Conservation (phyloP, 2,329 filamentous ascomycete species). For the Alternaria sp. region DNA sequence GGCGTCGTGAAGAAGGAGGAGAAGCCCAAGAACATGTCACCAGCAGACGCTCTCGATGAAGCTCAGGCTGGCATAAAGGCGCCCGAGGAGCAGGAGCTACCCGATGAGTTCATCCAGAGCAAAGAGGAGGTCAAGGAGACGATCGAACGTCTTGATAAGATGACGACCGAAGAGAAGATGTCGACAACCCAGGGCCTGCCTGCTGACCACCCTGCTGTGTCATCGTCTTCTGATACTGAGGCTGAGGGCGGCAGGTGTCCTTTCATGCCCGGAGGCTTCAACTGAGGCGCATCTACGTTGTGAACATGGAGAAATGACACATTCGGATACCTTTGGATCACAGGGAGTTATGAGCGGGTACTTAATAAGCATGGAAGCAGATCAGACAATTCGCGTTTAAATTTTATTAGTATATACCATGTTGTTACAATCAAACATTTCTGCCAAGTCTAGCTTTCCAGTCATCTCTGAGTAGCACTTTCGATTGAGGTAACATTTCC, state of each 20-base stretch:
- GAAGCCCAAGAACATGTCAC: slow-evolving; percentile 44
- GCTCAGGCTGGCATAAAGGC: slow-evolving; percentile 17
- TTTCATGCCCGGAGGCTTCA: slow-evolving; percentile 10
- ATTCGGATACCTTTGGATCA: neutral
- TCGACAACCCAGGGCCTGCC: slow-evolving; percentile 7
- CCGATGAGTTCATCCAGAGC: slow-evolving; percentile 19
- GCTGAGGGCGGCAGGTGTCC: slow-evolving; percentile 13
- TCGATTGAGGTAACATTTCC: neutral
- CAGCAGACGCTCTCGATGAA: slow-evolving; percentile 36
- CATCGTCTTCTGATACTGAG: neutral
- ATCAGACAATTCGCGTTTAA: neutral
- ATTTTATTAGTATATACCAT: neutral
- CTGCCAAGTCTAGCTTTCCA: neutral
- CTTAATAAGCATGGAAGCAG: neutral
- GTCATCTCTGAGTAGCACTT: neutral
- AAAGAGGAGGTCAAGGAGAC: slow-evolving; percentile 14
- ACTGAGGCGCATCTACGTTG: neutral
- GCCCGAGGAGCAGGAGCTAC: slow-evolving; percentile 21
- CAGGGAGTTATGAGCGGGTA: neutral
- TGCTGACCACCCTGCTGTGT: slow-evolving; percentile 12
- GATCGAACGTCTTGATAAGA: slow-evolving; percentile 13
- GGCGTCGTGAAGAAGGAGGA: slow-evolving; percentile 56
- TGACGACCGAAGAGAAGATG: slow-evolving; percentile 1
- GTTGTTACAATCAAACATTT: neutral
- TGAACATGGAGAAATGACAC: neutral